Base-by-base conservation (phyloP, 768 basidiomycete species). In the Russula compacta region DNA sequence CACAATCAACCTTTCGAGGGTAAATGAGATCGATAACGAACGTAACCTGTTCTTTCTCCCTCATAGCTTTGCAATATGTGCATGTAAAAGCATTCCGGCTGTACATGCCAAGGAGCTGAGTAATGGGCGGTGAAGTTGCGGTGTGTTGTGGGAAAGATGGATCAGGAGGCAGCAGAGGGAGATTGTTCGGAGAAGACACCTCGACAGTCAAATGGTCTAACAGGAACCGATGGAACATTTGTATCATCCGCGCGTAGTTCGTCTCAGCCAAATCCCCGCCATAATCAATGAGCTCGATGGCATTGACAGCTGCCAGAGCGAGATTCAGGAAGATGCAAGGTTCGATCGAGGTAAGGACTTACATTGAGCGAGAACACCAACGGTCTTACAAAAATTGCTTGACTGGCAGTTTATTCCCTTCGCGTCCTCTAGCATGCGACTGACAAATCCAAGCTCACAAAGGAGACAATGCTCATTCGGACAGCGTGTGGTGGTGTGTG, bases 381-480 rank as follows among this genome's bases (percentile, higher is more conserved):
- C 89, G 2, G 93, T 89, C 72, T 92, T 88, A 71, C 94, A 98
- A 68, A 98, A 99, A 72, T 99, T 99, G 72, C 88, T 94, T 6
- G 94, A 85, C 71, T 98, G 95, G 68, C 95, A 98, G 67, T 99
- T 98, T 19, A 81, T 90, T 0, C 97, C 97, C 42, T 78, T 80
- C 0, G 97, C 95, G 69, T 98, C 95, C 72, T 95, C 92, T 39
- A 99, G 78, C 95, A 98, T 99, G 35, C 92, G 82, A 60, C 86
- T 87, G 29, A 95, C 82, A 69, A 98, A 98, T 2, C 95, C 97
- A 32, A 95, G 78, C 72, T 99, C 95, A 72, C 97, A 98, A 0
- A 98, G 75, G 9, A 98, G 76, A 71, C 95, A 99, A 70, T 98
- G 88, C 68, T 99, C 95, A 65, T 87, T 81, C 35, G 82, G 81